Conservation (phyloP, 306 rosid species). For the Glycyrrhiza uralensis region DNA sequence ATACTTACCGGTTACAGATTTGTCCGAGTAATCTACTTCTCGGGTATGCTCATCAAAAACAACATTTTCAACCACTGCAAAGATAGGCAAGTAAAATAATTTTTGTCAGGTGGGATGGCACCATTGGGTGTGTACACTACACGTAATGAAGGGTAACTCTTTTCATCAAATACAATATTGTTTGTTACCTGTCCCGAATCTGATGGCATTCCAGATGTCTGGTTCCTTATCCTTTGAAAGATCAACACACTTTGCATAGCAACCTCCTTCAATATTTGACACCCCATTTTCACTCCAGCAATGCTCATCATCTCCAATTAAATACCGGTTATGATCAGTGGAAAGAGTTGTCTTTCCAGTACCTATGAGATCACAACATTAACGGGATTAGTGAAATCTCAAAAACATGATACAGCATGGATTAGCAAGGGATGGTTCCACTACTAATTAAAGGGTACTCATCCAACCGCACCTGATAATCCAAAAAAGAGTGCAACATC, state of each 20-base stretch:
- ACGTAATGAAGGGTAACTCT: not conserved
- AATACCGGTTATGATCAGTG: slow-evolving; percentile 68
- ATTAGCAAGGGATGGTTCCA: slow-evolving; percentile 1
- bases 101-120: slow-evolving; percentile 6
- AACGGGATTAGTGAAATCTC: not conserved
- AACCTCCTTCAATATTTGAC: slow-evolving; percentile 87
- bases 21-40: slow-evolving; percentile 72
- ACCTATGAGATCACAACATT: slow-evolving; percentile 34
- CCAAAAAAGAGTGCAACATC: slow-evolving; percentile 90
- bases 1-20: slow-evolving; percentile 64
- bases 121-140: not conserved
- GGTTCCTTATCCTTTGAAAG: slow-evolving; percentile 73
- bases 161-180: not conserved
- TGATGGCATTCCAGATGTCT: slow-evolving; percentile 80
- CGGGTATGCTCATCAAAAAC: slow-evolving; percentile 74
- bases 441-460: not conserved
- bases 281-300: slow-evolving; percentile 83
- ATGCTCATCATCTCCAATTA: slow-evolving; percentile 85
- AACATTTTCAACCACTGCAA: slow-evolving; percentile 72
- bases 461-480: slow-evolving; percentile 54
- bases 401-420: not conserved
- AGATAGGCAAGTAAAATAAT: slow-evolving; percentile 4
- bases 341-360: slow-evolving; percentile 85
- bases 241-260: slow-evolving; percentile 83
- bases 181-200: slow-evolving; percentile 66